Evolutionary conservation across 306 rosid species (phyloP).

Genomic region (Vigna reflexopilosa): DNA sequence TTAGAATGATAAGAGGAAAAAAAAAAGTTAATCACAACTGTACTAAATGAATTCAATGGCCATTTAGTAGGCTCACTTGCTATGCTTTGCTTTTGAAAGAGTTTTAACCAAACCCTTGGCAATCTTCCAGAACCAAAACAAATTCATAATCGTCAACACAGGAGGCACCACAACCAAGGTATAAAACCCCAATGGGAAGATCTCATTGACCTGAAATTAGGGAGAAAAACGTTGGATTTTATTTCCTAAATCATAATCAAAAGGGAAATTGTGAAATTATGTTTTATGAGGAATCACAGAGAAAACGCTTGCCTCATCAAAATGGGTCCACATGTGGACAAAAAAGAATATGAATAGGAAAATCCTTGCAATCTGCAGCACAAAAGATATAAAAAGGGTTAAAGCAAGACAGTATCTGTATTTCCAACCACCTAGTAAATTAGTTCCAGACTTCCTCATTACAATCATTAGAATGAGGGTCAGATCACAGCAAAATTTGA

Average conservation of each 20-base stretch:
- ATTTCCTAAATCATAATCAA: neutral
- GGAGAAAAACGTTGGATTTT: constrained; percentile 22
- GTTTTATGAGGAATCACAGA: constrained; percentile 12
- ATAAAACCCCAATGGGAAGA: constrained; percentile 76
- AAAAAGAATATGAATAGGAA: constrained; percentile 77
- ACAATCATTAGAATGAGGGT: constrained; percentile 21
- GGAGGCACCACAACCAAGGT: constrained; percentile 71
- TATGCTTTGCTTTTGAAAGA: constrained; percentile 67
- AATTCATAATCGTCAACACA: constrained; percentile 64
- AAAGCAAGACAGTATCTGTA: constrained; percentile 3
- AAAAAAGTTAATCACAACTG: constrained; percentile 41
- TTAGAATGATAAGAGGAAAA: constrained; percentile 14
- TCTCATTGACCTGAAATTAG: constrained; percentile 63
- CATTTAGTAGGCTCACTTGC: constrained; percentile 53
- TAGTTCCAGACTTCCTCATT: constrained; percentile 2
- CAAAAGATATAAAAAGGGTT: constrained; percentile 24
- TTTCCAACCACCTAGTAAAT: constrained; percentile 26
- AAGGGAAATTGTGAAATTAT: constrained; percentile 3
- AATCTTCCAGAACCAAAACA: constrained; percentile 95
- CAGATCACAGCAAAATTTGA: neutral
- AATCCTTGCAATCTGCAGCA: constrained; percentile 82
- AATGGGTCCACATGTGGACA: constrained; percentile 73
- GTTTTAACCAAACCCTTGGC: constrained; percentile 83
- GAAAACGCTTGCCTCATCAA: constrained; percentile 70
- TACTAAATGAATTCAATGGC: constrained; percentile 37